A percentile compares a stretch with the other conserved stretches of the same genome.
Evolutionary conservation across 192 early-diverging fungal genomes (phyloP).

Genomic region (Chytriomyces hyalinus): DNA sequence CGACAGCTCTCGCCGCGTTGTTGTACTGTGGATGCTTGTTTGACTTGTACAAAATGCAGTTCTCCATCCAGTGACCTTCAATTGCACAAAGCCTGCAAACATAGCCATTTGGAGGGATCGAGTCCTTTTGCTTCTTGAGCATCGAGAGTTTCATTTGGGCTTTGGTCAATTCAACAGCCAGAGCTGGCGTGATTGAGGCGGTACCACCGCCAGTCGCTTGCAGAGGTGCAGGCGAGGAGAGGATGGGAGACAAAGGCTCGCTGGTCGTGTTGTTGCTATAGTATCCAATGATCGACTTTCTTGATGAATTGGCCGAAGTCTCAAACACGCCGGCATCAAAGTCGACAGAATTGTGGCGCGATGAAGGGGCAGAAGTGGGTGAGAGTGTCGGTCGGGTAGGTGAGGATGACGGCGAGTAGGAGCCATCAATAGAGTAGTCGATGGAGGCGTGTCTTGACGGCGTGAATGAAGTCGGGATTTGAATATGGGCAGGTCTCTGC

Average conservation of each 20-base stretch:
- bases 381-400: background rate
- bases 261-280: background rate
- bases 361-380: background rate
- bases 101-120: constrained; percentile 24
- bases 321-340: constrained; percentile 14
- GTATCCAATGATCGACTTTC: background rate
- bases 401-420: background rate
- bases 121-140: constrained; percentile 31
- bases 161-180: constrained; percentile 13
- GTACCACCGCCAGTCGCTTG: constrained; percentile 32
- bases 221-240: background rate
- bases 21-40: constrained; percentile 38
- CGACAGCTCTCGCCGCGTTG: constrained; percentile 30
- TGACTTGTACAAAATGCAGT: constrained; percentile 32
- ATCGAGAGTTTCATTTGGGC: constrained; percentile 23
- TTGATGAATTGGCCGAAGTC: background rate
- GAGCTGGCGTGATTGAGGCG: constrained; percentile 18
- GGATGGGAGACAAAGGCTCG: background rate
- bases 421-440: background rate
- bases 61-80: constrained; percentile 39
- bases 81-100: constrained; percentile 31
- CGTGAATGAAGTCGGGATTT: background rate
- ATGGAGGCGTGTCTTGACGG: background rate
- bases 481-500: background rate
- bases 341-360: constrained; percentile 26